Percentiles rank a stretch among this genome's conserved stretches.
Evolutionary conservation across 441 rosid genomes (phyloP).

Genomic region (Adansonia gregorii): DNA sequence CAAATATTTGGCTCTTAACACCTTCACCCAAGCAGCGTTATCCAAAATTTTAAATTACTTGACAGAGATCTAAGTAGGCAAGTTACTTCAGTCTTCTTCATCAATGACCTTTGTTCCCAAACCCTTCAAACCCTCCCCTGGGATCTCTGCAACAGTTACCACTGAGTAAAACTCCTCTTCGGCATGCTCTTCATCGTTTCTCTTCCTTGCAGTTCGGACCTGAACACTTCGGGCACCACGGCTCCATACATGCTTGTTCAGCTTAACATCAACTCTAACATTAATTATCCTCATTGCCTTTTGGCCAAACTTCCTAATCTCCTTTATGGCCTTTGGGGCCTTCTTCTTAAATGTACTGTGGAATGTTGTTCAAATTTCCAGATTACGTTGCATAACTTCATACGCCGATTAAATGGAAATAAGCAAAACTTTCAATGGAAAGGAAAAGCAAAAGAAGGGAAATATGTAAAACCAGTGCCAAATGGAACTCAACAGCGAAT

Average conservation of each 20-base stretch:
- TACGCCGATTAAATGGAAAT: background rate
- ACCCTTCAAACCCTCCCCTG: constrained; percentile 68
- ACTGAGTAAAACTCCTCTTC: constrained; percentile 88
- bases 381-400: background rate
- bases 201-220: constrained; percentile 79
- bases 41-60: constrained; percentile 24
- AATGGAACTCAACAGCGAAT: background rate
- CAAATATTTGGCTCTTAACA: no score
- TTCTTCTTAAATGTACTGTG: constrained; percentile 90
- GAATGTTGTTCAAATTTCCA: background rate
- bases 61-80: background rate
- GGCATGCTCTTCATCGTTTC: constrained; percentile 89
- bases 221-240: constrained; percentile 79
- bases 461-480: background rate
- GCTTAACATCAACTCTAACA: constrained; percentile 85
- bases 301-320: constrained; percentile 83
- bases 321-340: constrained; percentile 90
- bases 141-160: constrained; percentile 73
- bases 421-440: background rate
- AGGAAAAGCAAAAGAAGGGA: no score
- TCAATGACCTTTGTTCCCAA: constrained; percentile 84
- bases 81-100: constrained; percentile 57
- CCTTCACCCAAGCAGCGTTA: no score
- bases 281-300: constrained; percentile 81
- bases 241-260: constrained; percentile 91